Evolutionary conservation across 2,329 filamentous ascomycete species (phyloP).

Genomic region (Ceratocystiopsis brevicomis): DNA sequence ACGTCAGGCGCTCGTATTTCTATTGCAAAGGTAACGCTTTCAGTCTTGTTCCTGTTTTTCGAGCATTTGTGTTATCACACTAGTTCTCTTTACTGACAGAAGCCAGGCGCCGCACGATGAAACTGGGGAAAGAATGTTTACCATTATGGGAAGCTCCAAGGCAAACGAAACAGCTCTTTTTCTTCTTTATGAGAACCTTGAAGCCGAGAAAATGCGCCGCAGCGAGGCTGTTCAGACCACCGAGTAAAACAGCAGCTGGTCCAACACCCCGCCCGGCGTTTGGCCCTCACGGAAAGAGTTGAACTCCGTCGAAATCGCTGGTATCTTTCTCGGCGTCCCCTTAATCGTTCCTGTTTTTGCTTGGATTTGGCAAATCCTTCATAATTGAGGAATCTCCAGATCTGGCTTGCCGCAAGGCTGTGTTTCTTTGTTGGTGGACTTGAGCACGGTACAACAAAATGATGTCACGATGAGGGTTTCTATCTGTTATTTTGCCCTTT

Average conservation of each 20-base stretch:
- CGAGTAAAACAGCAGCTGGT: constrained; percentile 22
- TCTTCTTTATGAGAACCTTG: constrained; percentile 93
- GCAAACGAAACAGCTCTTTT: constrained; percentile 94
- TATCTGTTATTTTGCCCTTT: constrained; percentile 1
- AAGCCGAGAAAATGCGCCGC: constrained; percentile 96
- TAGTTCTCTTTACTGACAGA: constrained; percentile 6
- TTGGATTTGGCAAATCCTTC: constrained; percentile 29
- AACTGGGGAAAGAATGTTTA: constrained; percentile 98
- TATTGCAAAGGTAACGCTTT: constrained; percentile 57
- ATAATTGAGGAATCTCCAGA: constrained; percentile 32
- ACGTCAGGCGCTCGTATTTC: constrained; percentile 92
- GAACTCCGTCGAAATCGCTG: constrained; percentile 4
- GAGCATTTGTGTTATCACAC: neutral
- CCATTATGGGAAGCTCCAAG: constrained; percentile 86
- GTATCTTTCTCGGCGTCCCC: constrained; percentile 8
- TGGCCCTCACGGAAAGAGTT: neutral
- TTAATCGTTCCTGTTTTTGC: constrained; percentile 19
- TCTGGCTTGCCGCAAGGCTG: constrained; percentile 45
- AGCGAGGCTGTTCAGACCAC: constrained; percentile 46
- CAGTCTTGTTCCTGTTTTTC: neutral
- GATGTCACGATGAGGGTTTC: constrained; percentile 18
- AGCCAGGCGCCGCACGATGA: constrained; percentile 77
- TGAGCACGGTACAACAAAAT: constrained; percentile 22
- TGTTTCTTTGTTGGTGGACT: constrained; percentile 24
- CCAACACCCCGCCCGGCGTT: too few relatives aligned